Evolutionary conservation across 2,329 filamentous ascomycete species (phyloP).

Genomic region (Aspergillus pseudotamarii): DNA sequence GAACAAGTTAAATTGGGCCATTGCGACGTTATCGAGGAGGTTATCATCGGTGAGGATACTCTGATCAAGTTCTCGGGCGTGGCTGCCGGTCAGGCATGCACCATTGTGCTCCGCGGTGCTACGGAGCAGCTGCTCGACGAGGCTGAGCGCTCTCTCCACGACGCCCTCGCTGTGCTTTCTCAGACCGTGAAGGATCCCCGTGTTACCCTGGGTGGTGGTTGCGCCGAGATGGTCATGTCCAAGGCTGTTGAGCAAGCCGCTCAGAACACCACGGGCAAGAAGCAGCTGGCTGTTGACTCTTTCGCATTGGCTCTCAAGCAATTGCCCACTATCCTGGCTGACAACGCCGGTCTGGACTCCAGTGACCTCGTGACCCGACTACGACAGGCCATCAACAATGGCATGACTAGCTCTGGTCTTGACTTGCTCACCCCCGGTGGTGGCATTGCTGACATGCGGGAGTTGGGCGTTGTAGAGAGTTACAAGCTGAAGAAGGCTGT

Average conservation of each 20-base stretch:
- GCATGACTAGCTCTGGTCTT: slow-evolving; percentile 87
- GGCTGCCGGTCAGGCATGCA: slow-evolving; percentile 90
- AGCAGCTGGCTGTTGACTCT: slow-evolving; percentile 86
- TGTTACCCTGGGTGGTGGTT: slow-evolving; percentile 92
- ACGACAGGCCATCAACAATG: slow-evolving; percentile 92
- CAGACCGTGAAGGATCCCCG: slow-evolving; percentile 94
- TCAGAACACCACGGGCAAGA: slow-evolving; percentile 94
- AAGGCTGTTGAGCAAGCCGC: slow-evolving; percentile 94
- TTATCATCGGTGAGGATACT: slow-evolving; percentile 97
- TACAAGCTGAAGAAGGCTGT: slow-evolving; percentile 99
- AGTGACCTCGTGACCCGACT: slow-evolving; percentile 90
- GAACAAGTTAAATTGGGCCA: slow-evolving; percentile 95
- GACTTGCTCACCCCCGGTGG: slow-evolving; percentile 88
- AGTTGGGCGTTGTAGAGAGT: slow-evolving; percentile 92
- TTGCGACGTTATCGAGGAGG: slow-evolving; percentile 94
- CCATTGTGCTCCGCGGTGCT: slow-evolving; percentile 91
- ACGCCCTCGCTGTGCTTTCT: slow-evolving; percentile 92
- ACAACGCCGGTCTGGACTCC: slow-evolving; percentile 95
- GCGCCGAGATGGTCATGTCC: slow-evolving; percentile 98
- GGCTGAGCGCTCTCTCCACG: slow-evolving; percentile 92
- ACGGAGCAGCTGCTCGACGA: slow-evolving; percentile 97
- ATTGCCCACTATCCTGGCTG: slow-evolving; percentile 92
- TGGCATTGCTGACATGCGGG: slow-evolving; percentile 92
- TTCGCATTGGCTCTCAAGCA: slow-evolving; percentile 90
- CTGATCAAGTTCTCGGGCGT: slow-evolving; percentile 97